A percentile compares a stretch with the other conserved stretches of the same genome.
These are phyloP conservation scores for Protomyces pachydermus DNA, from an alignment of 1,139 yeast species.

Conservation along the genomic window DNA sequence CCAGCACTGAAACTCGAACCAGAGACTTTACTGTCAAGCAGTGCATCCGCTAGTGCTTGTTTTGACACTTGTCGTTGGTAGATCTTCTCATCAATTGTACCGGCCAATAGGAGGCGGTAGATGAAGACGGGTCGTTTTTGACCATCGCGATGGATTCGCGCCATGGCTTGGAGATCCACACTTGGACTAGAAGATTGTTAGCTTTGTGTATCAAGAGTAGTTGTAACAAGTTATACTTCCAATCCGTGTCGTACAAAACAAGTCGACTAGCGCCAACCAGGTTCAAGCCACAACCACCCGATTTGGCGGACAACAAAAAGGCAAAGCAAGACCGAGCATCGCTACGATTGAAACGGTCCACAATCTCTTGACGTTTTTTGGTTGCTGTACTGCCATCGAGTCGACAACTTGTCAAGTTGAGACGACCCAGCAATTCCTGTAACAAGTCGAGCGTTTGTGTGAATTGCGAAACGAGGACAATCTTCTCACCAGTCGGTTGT, in stretches of 20 bases:
- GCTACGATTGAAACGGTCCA: constrained; percentile 60
- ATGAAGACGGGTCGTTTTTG: constrained; percentile 73
- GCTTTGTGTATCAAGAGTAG: neutral
- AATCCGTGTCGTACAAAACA: constrained; percentile 75
- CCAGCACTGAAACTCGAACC: constrained; percentile 43
- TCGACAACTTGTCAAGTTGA: constrained; percentile 53
- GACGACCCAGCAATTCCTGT: constrained; percentile 51
- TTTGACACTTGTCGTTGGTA: constrained; percentile 91
- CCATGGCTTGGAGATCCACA: constrained; percentile 90
- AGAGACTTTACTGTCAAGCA: constrained; percentile 49
- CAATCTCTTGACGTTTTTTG: constrained; percentile 58
- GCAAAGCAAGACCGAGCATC: constrained; percentile 48
- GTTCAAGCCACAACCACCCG: constrained; percentile 88
- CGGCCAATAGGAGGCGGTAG: constrained; percentile 71
- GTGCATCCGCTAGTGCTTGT: constrained; percentile 69
- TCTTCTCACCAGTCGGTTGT: constrained; percentile 54
- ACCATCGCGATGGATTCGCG: constrained; percentile 90
- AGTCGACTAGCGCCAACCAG: constrained; percentile 84
- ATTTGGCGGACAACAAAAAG: constrained; percentile 76
- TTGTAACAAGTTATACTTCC: constrained; percentile 26
- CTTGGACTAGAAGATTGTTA: constrained; percentile 71
- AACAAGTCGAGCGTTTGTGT: constrained; percentile 81
- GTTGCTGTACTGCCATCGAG: constrained; percentile 82
- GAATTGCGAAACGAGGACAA: constrained; percentile 81
- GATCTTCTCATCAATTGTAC: constrained; percentile 91